Percentiles rank a stretch among this genome's conserved stretches.
Conservation (phyloP, 352 stramenopile genomes). For the Phytophthora sp. region DNA sequence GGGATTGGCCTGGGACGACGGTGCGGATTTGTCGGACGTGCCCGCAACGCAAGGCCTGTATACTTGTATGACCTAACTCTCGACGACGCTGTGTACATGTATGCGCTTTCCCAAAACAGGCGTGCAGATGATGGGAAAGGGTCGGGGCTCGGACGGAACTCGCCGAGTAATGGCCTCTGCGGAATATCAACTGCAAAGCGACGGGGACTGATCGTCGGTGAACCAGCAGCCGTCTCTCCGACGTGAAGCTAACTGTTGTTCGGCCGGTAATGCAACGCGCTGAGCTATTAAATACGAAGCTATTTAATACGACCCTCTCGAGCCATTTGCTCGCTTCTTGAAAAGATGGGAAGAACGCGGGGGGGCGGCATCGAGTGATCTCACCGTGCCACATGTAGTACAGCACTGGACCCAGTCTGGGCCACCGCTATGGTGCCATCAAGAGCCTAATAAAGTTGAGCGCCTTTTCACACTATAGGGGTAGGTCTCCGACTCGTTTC, state of each 20-base stretch:
- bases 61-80: not conserved
- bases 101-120: constrained; percentile 6
- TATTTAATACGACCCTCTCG: no score
- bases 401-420: no score
- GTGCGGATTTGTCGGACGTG: constrained; percentile 26
- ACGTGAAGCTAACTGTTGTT: constrained; percentile 5
- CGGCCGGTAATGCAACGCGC: constrained; percentile 22
- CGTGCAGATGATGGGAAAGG: constrained; percentile 18
- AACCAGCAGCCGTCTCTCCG: constrained; percentile 12
- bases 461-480: no score
- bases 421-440: no score
- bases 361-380: no score
- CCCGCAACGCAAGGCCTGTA: constrained; percentile 1
- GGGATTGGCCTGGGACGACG: not conserved
- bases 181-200: constrained; percentile 13
- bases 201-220: constrained; percentile 9
- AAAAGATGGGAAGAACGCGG: constrained; percentile 16
- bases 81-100: not conserved
- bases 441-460: no score
- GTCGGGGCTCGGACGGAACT: constrained; percentile 7
- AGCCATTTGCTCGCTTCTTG: constrained; percentile 18
- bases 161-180: constrained; percentile 22
- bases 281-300: no score
- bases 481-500: no score
- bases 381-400: no score